Evolutionary conservation across 192 early-diverging fungal species (phyloP).

Genomic region (Podila verticillata): DNA sequence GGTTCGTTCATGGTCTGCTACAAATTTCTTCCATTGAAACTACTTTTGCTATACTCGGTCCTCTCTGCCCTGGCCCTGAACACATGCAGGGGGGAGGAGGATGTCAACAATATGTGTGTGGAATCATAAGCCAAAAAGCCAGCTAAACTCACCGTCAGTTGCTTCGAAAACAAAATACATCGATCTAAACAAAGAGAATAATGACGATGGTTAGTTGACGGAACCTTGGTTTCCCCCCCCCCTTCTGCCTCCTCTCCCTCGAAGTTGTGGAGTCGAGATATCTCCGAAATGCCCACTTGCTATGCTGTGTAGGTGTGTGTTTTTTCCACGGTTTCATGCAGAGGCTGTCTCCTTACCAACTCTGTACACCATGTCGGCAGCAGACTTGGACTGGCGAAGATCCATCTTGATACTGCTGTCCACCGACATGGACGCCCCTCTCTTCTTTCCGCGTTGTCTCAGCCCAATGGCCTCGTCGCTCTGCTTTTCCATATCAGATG

Average conservation of each 20-base stretch:
- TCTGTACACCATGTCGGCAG: slow-evolving; percentile 35
- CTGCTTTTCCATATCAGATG: slow-evolving; percentile 17
- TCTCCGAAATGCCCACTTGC: too few species aligned
- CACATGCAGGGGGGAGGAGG: not conserved
- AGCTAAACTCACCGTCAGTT: slow-evolving; percentile 47
- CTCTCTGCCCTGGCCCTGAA: not conserved
- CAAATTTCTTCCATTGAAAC: too few species aligned
- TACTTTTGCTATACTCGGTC: not conserved
- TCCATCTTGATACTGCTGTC: slow-evolving; percentile 27
- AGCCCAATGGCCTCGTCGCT: not conserved
- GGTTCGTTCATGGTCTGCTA: too few species aligned
- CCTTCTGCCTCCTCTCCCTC: too few species aligned
- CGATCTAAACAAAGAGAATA: slow-evolving; percentile 30
- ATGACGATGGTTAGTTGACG: not conserved
- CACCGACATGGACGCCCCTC: not conserved
- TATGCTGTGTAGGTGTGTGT: too few species aligned
- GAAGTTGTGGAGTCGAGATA: too few species aligned
- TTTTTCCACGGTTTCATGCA: too few species aligned
- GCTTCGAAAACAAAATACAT: slow-evolving; percentile 61
- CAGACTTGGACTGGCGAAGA: slow-evolving; percentile 29
- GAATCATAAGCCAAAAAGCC: not conserved
- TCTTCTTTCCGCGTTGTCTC: not conserved
- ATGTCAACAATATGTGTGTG: not conserved
- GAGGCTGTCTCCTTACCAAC: slow-evolving; percentile 18
- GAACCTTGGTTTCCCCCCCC: not conserved